Percentiles rank a stretch among this genome's conserved stretches.
phyloP scores from a whole-genome alignment of 2,329 filamentous ascomycete species.

The Aspergillus sp. region DNA sequence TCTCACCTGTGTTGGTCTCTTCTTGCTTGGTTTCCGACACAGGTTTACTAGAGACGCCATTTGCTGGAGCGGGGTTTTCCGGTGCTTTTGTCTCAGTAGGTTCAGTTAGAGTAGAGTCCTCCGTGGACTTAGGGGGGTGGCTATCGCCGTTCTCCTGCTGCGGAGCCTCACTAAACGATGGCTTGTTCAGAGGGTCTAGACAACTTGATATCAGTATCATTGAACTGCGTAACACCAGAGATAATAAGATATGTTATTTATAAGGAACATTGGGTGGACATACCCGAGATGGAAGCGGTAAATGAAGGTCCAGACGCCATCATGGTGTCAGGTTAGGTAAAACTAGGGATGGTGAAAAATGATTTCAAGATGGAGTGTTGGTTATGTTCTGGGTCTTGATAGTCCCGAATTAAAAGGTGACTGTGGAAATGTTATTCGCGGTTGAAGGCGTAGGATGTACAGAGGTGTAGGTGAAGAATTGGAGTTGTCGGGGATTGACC shows the following conservation, averaged over 20 bases:
- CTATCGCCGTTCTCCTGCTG: slow-evolving; percentile 11
- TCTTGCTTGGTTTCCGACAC: slow-evolving; percentile 12
- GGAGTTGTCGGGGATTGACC: slow-evolving; percentile 14
- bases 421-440: slow-evolving; percentile 7
- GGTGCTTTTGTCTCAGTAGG: slow-evolving; percentile 8
- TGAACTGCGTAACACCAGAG: background rate
- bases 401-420: slow-evolving; percentile 18
- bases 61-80: slow-evolving; percentile 1
- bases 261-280: slow-evolving; percentile 7
- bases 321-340: slow-evolving; percentile 21
- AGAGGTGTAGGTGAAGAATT: slow-evolving; percentile 13
- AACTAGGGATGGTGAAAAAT: slow-evolving; percentile 16
- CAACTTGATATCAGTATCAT: slow-evolving; percentile 17
- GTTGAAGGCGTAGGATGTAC: background rate
- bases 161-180: background rate
- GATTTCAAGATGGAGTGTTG: background rate
- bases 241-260: background rate
- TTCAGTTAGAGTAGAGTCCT: slow-evolving; percentile 6
- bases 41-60: background rate
- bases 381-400: background rate
- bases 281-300: slow-evolving; percentile 24
- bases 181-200: slow-evolving; percentile 12
- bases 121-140: background rate
- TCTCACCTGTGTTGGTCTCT: slow-evolving; percentile 20
- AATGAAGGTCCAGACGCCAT: slow-evolving; percentile 28